phyloP scores from a whole-genome alignment of 495 filamentous ascomycete species.

The Cercophora newfieldiana region DNA sequence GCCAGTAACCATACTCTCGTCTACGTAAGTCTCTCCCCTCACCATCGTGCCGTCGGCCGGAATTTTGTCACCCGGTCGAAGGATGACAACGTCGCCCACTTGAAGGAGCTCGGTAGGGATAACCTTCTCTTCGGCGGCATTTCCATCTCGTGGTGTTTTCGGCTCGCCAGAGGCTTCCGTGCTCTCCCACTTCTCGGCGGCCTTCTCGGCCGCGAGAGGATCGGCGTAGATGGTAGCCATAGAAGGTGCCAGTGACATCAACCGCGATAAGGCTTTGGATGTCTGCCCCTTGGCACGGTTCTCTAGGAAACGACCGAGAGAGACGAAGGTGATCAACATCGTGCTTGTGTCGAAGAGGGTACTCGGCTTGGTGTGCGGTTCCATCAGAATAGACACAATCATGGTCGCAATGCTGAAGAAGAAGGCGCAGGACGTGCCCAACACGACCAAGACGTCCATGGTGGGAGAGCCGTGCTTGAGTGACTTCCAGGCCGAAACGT shows the following conservation, averaged over 20 bases:
- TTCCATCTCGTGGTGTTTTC: slow-evolving; percentile 49
- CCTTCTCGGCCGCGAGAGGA: slow-evolving; percentile 88
- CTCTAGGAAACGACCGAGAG: slow-evolving; percentile 87
- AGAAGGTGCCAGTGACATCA: slow-evolving; percentile 94
- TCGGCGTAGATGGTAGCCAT: slow-evolving; percentile 99
- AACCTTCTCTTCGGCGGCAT: slow-evolving; percentile 71
- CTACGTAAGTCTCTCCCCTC: slow-evolving; percentile 86
- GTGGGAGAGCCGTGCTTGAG: slow-evolving; percentile 86
- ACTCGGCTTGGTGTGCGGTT: slow-evolving; percentile 72
- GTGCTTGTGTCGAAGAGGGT: slow-evolving; percentile 97
- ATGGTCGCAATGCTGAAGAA: slow-evolving; percentile 94
- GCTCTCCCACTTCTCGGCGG: slow-evolving; percentile 73
- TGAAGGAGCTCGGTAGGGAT: slow-evolving; percentile 96
- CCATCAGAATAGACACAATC: slow-evolving; percentile 69
- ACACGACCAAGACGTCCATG: slow-evolving; percentile 95
- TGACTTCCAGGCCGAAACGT: slow-evolving; percentile 85
- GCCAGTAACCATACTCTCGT: slow-evolving; percentile 98
- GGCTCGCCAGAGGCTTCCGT: slow-evolving; percentile 38
- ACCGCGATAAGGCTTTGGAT: slow-evolving; percentile 85
- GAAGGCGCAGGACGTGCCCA: slow-evolving; percentile 96
- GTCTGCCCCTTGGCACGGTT: slow-evolving; percentile 97
- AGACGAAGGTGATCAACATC: slow-evolving; percentile 97
- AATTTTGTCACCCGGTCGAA: slow-evolving; percentile 94
- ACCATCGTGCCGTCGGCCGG: slow-evolving; percentile 89
- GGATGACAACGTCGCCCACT: slow-evolving; percentile 88